These are phyloP conservation scores for Asterella californica DNA, from an alignment of 225 moss, liverwort and hornwort species.

Conservation along the genomic window DNA sequence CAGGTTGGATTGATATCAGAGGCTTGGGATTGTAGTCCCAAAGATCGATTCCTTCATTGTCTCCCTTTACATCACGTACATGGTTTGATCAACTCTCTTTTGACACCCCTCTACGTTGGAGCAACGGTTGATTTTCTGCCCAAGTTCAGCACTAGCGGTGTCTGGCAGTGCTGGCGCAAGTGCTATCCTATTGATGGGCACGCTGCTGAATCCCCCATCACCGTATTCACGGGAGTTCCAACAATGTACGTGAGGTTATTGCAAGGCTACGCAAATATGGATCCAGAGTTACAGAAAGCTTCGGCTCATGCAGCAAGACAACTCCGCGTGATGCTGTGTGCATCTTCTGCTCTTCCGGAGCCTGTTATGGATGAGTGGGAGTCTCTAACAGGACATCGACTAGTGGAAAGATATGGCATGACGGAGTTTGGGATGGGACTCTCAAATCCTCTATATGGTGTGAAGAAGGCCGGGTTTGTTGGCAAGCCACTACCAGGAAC, in stretches of 20 bases:
- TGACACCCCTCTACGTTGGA: constrained; percentile 76
- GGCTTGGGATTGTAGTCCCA: constrained; percentile 62
- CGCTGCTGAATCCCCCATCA: constrained; percentile 49
- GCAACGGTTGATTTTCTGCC: constrained; percentile 76
- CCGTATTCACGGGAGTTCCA: constrained; percentile 87
- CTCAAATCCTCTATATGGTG: constrained; percentile 77
- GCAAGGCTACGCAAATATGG: constrained; percentile 77
- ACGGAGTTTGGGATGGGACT: constrained; percentile 98
- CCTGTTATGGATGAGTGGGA: constrained; percentile 96
- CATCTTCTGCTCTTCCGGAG: constrained; percentile 87
- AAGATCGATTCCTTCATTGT: constrained; percentile 85
- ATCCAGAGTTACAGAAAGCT: constrained; percentile 48
- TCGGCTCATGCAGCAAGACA: constrained; percentile 59
- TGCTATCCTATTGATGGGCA: constrained; percentile 44
- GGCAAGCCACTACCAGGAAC: constrained; percentile 74
- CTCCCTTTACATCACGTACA: constrained; percentile 97
- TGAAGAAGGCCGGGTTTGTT: constrained; percentile 76
- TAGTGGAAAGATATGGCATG: constrained; percentile 98
- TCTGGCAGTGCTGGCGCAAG: constrained; percentile 72
- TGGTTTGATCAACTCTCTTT: constrained; percentile 78
- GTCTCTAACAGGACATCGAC: constrained; percentile 56
- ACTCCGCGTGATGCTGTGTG: constrained; percentile 88
- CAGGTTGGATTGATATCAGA: constrained; percentile 81
- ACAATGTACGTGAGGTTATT: constrained; percentile 84
- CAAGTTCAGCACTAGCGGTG: constrained; percentile 73